Evolutionary conservation across 1,284 basidiomycete species (phyloP).

Genomic region (Moesziomyces aphidis): DNA sequence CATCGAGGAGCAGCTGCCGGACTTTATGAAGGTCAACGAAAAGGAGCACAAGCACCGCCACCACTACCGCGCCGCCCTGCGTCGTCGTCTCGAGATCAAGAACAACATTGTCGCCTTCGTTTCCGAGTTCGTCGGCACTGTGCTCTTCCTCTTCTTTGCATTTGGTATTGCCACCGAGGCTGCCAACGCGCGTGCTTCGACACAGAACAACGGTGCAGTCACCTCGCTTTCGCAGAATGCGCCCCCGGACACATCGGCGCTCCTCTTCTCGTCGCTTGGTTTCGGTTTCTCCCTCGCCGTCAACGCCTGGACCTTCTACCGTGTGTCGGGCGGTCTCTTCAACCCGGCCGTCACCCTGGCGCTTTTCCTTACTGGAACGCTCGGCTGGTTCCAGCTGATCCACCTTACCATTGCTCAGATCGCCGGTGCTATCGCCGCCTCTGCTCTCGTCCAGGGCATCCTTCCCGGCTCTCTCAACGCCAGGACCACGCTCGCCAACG

Average conservation of each 20-base stretch:
- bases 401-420: constrained; percentile 69
- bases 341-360: constrained; percentile 71
- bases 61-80: constrained; percentile 40
- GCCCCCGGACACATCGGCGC: constrained; percentile 53
- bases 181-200: constrained; percentile 20
- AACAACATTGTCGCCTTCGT: constrained; percentile 70
- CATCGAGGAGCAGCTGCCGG: constrained; percentile 43
- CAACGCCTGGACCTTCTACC: constrained; percentile 52
- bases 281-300: constrained; percentile 70
- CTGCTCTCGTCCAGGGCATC: constrained; percentile 69
- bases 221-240: constrained; percentile 35
- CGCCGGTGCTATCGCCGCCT: constrained; percentile 70
- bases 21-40: constrained; percentile 48
- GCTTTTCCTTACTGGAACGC: constrained; percentile 69
- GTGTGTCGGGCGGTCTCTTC: constrained; percentile 55
- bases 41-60: constrained; percentile 44
- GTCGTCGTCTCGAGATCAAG: constrained; percentile 70
- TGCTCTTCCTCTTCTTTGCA: constrained; percentile 65
- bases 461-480: constrained; percentile 68
- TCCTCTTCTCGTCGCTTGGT: constrained; percentile 70
- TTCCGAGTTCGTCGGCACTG: constrained; percentile 71
- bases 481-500: constrained; percentile 67
- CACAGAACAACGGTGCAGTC: constrained; percentile 17
- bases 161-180: constrained; percentile 56
- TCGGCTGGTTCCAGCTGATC: constrained; percentile 68